These are phyloP conservation scores for Plenodomus biglobosus DNA, from an alignment of 2,329 filamentous ascomycete species.

Conservation along the genomic window DNA sequence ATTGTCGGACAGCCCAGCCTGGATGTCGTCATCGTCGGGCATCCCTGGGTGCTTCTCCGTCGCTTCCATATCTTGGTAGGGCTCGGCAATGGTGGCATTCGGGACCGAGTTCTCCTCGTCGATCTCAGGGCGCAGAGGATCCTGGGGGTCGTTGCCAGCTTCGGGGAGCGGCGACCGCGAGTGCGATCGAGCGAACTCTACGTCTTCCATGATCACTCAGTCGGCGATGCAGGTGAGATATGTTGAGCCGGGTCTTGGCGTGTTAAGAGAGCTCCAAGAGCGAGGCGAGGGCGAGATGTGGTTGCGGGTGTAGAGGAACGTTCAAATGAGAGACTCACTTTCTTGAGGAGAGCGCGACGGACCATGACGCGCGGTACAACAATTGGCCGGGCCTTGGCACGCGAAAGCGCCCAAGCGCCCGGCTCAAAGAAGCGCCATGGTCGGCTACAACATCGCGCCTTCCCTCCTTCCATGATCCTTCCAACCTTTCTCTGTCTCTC, in stretches of 20 bases:
- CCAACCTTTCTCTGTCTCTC: neutral
- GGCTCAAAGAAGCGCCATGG: slow-evolving; percentile 1
- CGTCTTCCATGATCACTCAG: slow-evolving; percentile 45
- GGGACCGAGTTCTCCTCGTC: slow-evolving; percentile 53
- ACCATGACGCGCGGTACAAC: slow-evolving; percentile 26
- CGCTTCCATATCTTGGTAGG: slow-evolving; percentile 50
- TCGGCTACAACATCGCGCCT: neutral
- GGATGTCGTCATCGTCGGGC: slow-evolving; percentile 42
- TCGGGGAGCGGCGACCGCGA: slow-evolving; percentile 48
- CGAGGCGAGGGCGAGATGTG: neutral
- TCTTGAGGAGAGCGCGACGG: slow-evolving; percentile 18
- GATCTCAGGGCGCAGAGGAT: slow-evolving; percentile 50
- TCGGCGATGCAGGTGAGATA: neutral
- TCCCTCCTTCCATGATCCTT: neutral
- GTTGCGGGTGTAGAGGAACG: slow-evolving; percentile 5
- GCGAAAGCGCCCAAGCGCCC: slow-evolving; percentile 9
- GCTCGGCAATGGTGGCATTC: slow-evolving; percentile 47
- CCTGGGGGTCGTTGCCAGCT: slow-evolving; percentile 50
- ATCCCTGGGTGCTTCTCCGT: slow-evolving; percentile 44
- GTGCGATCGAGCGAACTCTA: slow-evolving; percentile 44
- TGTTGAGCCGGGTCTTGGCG: neutral
- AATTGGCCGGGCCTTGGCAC: slow-evolving; percentile 17
- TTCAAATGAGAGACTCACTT: slow-evolving; percentile 10
- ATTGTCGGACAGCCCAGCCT: slow-evolving; percentile 56
- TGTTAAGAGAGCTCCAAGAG: neutral